Conservation (phyloP, 768 basidiomycete genomes). For the Rubroboletus pulcherrimus region DNA sequence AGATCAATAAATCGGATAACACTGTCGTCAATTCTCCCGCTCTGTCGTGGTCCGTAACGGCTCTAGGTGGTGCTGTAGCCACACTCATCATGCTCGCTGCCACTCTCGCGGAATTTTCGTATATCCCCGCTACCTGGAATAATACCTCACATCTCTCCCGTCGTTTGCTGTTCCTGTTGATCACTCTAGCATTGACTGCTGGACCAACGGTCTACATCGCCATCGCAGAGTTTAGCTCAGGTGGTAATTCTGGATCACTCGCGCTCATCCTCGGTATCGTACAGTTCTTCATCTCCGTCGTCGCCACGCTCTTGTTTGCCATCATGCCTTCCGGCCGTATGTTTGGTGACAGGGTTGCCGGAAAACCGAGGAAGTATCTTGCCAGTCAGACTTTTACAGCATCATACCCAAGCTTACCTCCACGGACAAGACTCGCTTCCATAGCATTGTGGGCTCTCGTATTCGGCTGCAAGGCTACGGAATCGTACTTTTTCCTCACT, state of each 20-base stretch:
- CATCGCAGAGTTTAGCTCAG: conserved; percentile 63
- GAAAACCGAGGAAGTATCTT: conserved; percentile 94
- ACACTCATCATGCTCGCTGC: conserved; percentile 94
- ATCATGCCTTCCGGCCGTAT: conserved; percentile 94
- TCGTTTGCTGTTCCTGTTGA: conserved; percentile 80
- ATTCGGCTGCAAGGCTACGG: conserved; percentile 94
- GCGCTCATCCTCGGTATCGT: conserved; percentile 93
- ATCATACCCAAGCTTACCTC: conserved; percentile 73
- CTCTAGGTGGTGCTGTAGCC: conserved; percentile 94
- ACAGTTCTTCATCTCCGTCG: conserved; percentile 91
- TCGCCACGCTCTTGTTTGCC: conserved; percentile 82
- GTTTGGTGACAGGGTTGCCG: conserved; percentile 97
- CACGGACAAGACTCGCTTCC: conserved; percentile 70
- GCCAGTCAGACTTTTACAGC: conserved; percentile 99
- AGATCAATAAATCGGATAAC: conserved; percentile 30
- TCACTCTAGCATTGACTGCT: conserved; percentile 87
- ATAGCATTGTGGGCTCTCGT: conserved; percentile 84
- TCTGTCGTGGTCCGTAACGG: conserved; percentile 90
- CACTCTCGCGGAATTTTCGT: conserved; percentile 92
- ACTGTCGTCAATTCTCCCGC: conserved; percentile 60
- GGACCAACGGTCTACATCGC: conserved; percentile 96
- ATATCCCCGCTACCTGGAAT: conserved; percentile 98
- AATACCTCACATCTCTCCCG: conserved; percentile 95
- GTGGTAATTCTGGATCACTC: conserved; percentile 60
- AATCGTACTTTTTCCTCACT: conserved; percentile 98